phyloP scores from a whole-genome alignment of 768 basidiomycete genomes.

The Termitomyces titanicus region DNA sequence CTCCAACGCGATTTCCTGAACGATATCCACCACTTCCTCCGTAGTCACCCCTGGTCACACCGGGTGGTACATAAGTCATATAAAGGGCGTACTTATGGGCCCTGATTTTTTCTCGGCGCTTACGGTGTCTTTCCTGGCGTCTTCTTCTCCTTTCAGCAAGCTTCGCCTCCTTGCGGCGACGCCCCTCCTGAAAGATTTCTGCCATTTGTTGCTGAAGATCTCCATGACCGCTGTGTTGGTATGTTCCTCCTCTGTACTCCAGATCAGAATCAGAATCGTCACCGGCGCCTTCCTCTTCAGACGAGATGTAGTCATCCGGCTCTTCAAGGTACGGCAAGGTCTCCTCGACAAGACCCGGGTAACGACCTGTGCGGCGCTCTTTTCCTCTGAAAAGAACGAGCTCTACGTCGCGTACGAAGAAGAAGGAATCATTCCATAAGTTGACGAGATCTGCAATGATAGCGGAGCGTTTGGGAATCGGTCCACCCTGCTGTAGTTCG shows the following conservation, averaged over 20 bases:
- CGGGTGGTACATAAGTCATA: constrained; percentile 44
- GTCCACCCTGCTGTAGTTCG: constrained; percentile 40
- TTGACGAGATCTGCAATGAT: constrained; percentile 72
- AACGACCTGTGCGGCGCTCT: constrained; percentile 69
- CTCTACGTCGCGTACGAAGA: constrained; percentile 72
- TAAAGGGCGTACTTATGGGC: constrained; percentile 66
- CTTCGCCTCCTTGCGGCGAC: constrained; percentile 45
- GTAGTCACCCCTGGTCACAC: constrained; percentile 19
- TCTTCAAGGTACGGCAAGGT: constrained; percentile 47
- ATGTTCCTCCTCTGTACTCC: constrained; percentile 33
- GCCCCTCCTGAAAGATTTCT: constrained; percentile 48
- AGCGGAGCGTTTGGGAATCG: constrained; percentile 51
- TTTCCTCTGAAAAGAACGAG: constrained; percentile 77
- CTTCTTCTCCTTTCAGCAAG: constrained; percentile 51
- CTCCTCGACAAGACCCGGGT: constrained; percentile 50
- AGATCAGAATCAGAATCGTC: constrained; percentile 35
- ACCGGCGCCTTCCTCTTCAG: constrained; percentile 32
- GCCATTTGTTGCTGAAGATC: constrained; percentile 31
- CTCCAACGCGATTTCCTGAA: constrained; percentile 10
- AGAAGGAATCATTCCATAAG: constrained; percentile 78
- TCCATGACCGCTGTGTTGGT: constrained; percentile 35
- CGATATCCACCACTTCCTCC: constrained; percentile 17
- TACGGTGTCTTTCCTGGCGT: constrained; percentile 61
- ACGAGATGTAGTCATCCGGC: constrained; percentile 37
- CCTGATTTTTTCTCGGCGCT: constrained; percentile 53